phyloP scores from a whole-genome alignment of 768 basidiomycete genomes.

The Leccinum aurantiacum region DNA sequence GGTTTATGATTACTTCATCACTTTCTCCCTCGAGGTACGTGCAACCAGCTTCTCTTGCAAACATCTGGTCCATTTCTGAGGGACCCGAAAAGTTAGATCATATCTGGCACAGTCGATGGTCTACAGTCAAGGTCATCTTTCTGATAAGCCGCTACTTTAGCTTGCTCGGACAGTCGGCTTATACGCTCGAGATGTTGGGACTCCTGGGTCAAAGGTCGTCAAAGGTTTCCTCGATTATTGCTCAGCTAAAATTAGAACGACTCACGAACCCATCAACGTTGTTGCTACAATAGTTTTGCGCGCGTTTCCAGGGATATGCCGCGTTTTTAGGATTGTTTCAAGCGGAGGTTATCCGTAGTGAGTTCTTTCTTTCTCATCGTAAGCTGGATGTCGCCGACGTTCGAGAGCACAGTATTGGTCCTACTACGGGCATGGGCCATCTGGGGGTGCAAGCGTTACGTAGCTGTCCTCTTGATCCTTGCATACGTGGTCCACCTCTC shows the following conservation, averaged over 20 bases:
- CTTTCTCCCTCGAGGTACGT: conserved; percentile 13
- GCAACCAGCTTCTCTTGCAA: not conserved
- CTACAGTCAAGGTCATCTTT: conserved; percentile 11
- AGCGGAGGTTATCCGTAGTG: conserved; percentile 2
- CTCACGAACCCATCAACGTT: not conserved
- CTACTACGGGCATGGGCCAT: not conserved
- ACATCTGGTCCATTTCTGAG: not conserved
- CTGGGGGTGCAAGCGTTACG: not conserved
- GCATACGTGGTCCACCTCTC: conserved; percentile 4
- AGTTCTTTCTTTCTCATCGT: not conserved
- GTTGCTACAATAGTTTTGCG: not conserved
- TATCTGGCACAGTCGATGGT: conserved; percentile 7
- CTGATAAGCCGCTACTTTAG: conserved; percentile 17
- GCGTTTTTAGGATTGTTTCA: not conserved
- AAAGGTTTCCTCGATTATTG: not conserved
- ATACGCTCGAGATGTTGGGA: conserved; percentile 15
- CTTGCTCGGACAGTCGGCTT: conserved; percentile 6
- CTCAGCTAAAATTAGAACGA: not conserved
- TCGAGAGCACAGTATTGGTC: not conserved
- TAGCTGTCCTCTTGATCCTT: not conserved
- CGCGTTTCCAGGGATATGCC: not conserved
- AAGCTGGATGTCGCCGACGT: not conserved
- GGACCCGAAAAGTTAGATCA: not conserved
- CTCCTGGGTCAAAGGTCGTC: conserved; percentile 12
- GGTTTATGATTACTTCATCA: conserved; percentile 12